These are phyloP conservation scores for Zoysia matrella DNA, from an alignment of 202 grass and related monocot species.

Conservation along the genomic window DNA sequence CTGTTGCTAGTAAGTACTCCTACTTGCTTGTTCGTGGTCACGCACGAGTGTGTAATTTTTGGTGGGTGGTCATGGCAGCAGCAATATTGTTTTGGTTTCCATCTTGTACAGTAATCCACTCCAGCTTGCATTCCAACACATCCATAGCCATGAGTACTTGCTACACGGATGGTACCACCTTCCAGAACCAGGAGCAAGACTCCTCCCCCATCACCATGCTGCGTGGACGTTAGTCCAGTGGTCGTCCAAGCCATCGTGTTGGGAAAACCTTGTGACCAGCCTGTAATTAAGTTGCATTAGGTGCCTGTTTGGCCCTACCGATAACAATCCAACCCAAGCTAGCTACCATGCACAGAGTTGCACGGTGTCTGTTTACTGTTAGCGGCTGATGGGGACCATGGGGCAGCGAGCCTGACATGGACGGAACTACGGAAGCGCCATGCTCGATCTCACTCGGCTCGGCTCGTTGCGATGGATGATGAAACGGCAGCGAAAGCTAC, in stretches of 20 bases:
- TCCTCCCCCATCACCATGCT: neutral
- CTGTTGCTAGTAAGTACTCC: neutral
- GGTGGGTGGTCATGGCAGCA: conserved; percentile 45
- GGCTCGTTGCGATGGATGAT: conserved; percentile 26
- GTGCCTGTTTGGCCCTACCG: conserved; percentile 34
- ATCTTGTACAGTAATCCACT: conserved; percentile 26
- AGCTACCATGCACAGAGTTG: neutral
- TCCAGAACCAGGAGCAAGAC: conserved; percentile 12
- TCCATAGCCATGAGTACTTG: neutral
- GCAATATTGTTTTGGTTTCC: conserved; percentile 4
- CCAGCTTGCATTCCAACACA: neutral
- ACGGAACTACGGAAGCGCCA: neutral
- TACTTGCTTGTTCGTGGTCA: neutral
- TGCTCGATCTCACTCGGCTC: neutral
- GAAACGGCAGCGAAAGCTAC: conserved; percentile 33
- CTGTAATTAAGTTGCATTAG: conserved; percentile 31
- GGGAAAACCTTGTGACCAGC: neutral
- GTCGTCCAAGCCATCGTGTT: neutral
- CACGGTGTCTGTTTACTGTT: neutral
- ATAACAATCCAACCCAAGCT: neutral
- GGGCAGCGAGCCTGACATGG: conserved; percentile 25
- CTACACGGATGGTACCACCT: neutral
- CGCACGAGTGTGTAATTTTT: neutral
- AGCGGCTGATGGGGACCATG: conserved; percentile 14
- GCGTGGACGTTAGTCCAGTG: neutral